Evolutionary conservation across 2,329 filamentous ascomycete species (phyloP).

Genomic region (Clonostachys solani): DNA sequence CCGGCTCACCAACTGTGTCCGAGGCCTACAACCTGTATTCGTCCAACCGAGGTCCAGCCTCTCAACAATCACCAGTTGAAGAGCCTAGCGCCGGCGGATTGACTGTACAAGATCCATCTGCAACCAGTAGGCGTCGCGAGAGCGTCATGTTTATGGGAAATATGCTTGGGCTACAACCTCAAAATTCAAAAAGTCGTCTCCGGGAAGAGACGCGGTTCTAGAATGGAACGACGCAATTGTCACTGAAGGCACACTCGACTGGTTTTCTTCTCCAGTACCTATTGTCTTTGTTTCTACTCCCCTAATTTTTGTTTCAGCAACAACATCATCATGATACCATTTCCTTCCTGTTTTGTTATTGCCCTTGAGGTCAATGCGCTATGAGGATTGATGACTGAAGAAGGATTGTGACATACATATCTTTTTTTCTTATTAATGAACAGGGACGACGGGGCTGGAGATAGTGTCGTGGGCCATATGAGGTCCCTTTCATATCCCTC

Average conservation of each 20-base stretch:
- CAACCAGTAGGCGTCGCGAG: constrained; percentile 48
- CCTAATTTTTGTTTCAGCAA: background rate
- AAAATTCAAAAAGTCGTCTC: constrained; percentile 47
- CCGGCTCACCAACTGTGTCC: background rate
- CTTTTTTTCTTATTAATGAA: background rate
- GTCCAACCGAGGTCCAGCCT: background rate
- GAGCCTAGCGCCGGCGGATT: constrained; percentile 11
- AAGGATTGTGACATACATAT: background rate
- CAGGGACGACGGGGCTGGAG: too few relatives aligned
- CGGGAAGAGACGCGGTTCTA: constrained; percentile 42
- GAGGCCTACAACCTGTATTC: constrained; percentile 5
- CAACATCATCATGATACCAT: constrained; percentile 3
- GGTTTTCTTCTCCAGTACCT: background rate
- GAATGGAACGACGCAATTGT: too few relatives aligned
- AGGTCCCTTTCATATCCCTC: too few relatives aligned
- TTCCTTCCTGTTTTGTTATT: background rate
- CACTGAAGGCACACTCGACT: background rate
- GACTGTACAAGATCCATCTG: constrained; percentile 26
- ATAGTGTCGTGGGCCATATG: too few relatives aligned
- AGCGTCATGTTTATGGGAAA: constrained; percentile 55
- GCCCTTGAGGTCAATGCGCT: too few relatives aligned
- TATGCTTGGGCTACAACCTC: constrained; percentile 40
- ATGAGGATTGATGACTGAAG: background rate
- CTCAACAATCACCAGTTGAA: background rate
- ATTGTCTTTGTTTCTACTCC: background rate